Evolutionary conservation across 176 grass and related monocot species (phyloP), one percentile per base, ranked within the genome.

Genomic region (Bothriochloa decipiens): DNA sequence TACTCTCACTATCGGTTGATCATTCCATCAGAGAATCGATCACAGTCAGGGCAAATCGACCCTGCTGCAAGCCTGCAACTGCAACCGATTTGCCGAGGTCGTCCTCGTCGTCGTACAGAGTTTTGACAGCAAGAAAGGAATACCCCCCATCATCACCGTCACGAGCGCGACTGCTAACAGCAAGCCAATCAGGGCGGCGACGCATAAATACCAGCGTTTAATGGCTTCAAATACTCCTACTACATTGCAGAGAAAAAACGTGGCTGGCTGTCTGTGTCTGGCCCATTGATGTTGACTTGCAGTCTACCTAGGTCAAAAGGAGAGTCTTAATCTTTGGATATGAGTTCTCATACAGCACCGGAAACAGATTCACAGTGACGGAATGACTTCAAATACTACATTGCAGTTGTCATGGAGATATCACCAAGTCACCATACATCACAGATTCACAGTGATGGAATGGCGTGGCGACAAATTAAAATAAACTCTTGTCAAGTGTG

Each of bases 161-260:
- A 27, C 7, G 35, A 42, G 76, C 14, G 76, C 76, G 76, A 64
- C 76, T 13, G 76, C n/a, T 78, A 78, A 78, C 76, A 78, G 58
- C 76, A 12, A 63, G 37, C 76, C 76, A 11, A 78, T 78, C 76
- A 78, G 57, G n/a, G 58, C n/a, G 76, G 76, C 76, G 58, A 42
- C 14, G 75, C 75, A 43, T 78, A 45, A 78, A 78, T 78, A 78
- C 37, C 33, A 40, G 32, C 22, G 53, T 25, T 77, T 63, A 63
- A 78, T 42, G 55, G n/a, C 20, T 62, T 77, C 11, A 5, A 17
- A 43, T 36, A 36, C 35, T 49, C 3, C 47, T 50, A 50, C 40
- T 42, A 42, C 40, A 46, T 22, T 58, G 20, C 35, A 36, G 35
- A 60, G 55, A 60, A 6, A 60, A 57, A 60, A 60, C 22, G 22